These are phyloP conservation scores for Discostella pseudostelligera DNA, from an alignment of 108 stramenopile species.

Conservation along the genomic window DNA sequence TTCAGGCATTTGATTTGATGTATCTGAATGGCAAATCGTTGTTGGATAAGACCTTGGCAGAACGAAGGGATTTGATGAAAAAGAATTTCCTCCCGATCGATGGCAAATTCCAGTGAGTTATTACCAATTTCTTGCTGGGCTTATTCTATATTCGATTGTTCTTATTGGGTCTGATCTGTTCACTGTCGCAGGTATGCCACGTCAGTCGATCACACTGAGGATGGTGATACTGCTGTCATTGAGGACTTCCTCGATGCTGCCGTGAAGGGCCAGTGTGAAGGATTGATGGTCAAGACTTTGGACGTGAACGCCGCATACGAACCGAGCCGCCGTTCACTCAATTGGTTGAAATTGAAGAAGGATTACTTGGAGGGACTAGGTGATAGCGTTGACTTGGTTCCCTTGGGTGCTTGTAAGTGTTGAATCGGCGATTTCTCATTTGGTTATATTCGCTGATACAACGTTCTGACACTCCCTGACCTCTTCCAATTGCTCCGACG, in stretches of 20 bases:
- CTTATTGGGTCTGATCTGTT: background rate
- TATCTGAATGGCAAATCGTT: slow-evolving; percentile 95
- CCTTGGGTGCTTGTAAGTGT: slow-evolving; percentile 86
- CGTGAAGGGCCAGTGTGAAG: slow-evolving; percentile 98
- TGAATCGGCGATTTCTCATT: background rate
- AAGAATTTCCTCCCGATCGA: slow-evolving; percentile 81
- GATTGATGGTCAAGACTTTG: slow-evolving; percentile 99
- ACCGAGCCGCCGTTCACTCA: slow-evolving; percentile 93
- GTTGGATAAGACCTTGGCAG: slow-evolving; percentile 72
- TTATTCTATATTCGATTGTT: slow-evolving; percentile 15
- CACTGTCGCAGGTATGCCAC: slow-evolving; percentile 42
- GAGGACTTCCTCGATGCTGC: slow-evolving; percentile 94
- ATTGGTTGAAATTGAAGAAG: slow-evolving; percentile 99
- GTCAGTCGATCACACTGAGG: slow-evolving; percentile 55
- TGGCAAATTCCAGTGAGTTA: slow-evolving; percentile 90
- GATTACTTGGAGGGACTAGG: slow-evolving; percentile 99
- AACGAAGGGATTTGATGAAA: slow-evolving; percentile 82
- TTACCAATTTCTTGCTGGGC: background rate
- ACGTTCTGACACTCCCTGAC: background rate
- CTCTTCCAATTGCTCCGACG: background rate
- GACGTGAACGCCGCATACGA: slow-evolving; percentile 90
- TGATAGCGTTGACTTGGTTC: slow-evolving; percentile 98
- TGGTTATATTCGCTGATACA: slow-evolving; percentile 1
- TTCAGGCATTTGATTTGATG: slow-evolving; percentile 99
- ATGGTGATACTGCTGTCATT: slow-evolving; percentile 86